Evolutionary conservation across 129 eudicot species (phyloP).

Genomic region (Calendula officinalis): DNA sequence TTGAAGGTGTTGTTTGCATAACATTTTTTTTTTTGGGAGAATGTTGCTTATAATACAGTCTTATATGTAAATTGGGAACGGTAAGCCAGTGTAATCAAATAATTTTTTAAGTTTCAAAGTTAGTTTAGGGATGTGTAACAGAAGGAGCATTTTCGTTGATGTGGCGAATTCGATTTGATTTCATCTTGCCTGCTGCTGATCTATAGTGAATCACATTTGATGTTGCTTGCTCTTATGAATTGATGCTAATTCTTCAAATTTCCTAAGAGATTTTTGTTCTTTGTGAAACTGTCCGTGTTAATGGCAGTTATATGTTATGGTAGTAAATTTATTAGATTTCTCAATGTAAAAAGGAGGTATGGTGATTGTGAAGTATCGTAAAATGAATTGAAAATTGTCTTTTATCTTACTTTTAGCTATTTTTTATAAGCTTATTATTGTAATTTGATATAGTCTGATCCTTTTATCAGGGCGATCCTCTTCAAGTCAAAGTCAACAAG

Average conservation of each 20-base stretch:
- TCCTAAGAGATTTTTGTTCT: background rate
- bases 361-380: background rate
- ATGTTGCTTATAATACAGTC: background rate
- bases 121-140: background rate
- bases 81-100: background rate
- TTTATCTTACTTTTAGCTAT: background rate
- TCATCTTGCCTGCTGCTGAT: background rate
- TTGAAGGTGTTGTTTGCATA: conserved; percentile 8
- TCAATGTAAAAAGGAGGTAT: conserved; percentile 6
- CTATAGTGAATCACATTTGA: conserved; percentile 6
- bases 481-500: conserved; percentile 97
- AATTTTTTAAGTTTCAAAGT: conserved; percentile 1
- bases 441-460: conserved; percentile 6
- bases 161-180: conserved; percentile 3
- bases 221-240: conserved; percentile 7
- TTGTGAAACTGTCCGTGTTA: background rate
- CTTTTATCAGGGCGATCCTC: conserved; percentile 67
- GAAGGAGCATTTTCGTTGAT: background rate
- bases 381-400: background rate
- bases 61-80: background rate
- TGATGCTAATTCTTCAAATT: conserved; percentile 5
- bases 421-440: conserved; percentile 6
- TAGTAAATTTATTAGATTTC: background rate
- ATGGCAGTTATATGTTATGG: conserved; percentile 2
- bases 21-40: background rate